A percentile compares a stretch with the other conserved stretches of the same genome.
Conservation (phyloP, 495 filamentous ascomycete genomes). For the Penicillium bovifimosum region DNA sequence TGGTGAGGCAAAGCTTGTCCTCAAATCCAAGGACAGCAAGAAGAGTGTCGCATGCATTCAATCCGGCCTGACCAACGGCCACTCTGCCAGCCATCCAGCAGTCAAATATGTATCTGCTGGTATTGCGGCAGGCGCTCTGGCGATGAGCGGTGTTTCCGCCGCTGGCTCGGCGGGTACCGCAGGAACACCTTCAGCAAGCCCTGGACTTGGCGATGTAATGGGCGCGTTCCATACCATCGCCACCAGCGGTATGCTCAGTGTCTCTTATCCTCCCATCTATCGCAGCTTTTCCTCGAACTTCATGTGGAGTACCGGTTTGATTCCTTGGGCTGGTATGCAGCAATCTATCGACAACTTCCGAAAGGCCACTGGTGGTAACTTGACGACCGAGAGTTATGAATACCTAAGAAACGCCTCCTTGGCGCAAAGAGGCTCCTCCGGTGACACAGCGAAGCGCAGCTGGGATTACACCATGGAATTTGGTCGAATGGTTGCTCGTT, state of each 20-base stretch:
- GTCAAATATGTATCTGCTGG: constrained; percentile 82
- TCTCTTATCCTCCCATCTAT: constrained; percentile 81
- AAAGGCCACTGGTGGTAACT: constrained; percentile 72
- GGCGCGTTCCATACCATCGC: constrained; percentile 90
- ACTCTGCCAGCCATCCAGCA: constrained; percentile 65
- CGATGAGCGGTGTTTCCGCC: constrained; percentile 69
- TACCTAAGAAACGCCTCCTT: constrained; percentile 55
- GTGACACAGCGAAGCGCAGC: constrained; percentile 42
- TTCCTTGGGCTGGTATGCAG: constrained; percentile 78
- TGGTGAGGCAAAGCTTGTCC: constrained; percentile 72
- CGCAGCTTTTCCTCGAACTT: constrained; percentile 88
- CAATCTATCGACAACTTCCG: constrained; percentile 82
- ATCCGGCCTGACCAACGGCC: constrained; percentile 79
- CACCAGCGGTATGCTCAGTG: constrained; percentile 92
- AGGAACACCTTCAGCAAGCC: constrained; percentile 66
- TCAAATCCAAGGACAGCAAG: constrained; percentile 56
- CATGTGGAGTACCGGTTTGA: constrained; percentile 79
- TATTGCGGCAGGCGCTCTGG: constrained; percentile 78
- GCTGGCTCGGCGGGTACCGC: constrained; percentile 56
- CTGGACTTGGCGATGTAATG: constrained; percentile 81
- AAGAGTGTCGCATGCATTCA: constrained; percentile 74
- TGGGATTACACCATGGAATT: constrained; percentile 40
- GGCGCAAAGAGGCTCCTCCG: constrained; percentile 41
- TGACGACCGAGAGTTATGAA: constrained; percentile 70
- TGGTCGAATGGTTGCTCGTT: constrained; percentile 47